Conservation (phyloP, 2,329 filamentous ascomycete genomes). For the Apiospora aurea region DNA sequence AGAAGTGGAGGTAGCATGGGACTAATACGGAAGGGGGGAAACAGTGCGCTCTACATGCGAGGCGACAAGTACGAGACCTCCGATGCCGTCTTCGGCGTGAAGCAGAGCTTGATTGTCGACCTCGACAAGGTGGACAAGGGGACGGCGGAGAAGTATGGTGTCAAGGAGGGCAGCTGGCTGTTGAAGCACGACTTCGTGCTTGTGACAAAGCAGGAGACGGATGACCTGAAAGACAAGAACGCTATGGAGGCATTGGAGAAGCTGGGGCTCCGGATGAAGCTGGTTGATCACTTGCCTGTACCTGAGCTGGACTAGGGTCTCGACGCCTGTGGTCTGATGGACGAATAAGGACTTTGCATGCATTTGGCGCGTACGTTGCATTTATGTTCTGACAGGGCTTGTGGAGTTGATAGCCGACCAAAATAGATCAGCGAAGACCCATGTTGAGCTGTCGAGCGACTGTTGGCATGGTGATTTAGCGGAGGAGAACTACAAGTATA, state of each 20-base stretch:
- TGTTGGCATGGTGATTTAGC: background rate
- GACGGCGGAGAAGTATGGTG: slow-evolving; percentile 66
- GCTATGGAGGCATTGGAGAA: slow-evolving; percentile 72
- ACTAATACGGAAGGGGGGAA: background rate
- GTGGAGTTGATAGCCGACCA: background rate
- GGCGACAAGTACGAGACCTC: slow-evolving; percentile 83
- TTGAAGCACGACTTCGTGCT: slow-evolving; percentile 81
- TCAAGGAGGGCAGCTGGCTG: slow-evolving; percentile 68
- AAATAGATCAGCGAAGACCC: background rate
- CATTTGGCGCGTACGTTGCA: background rate
- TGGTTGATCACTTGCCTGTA: slow-evolving; percentile 79
- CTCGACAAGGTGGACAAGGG: slow-evolving; percentile 57
- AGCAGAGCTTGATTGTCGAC: slow-evolving; percentile 78
- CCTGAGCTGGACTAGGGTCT: slow-evolving; percentile 63
- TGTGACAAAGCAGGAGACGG: slow-evolving; percentile 73
- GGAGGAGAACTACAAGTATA: background rate
- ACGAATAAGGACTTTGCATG: background rate
- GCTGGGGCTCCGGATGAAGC: slow-evolving; percentile 72
- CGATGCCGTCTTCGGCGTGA: slow-evolving; percentile 88
- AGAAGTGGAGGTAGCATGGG: slow-evolving; percentile 21
- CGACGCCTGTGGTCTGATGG: slow-evolving; percentile 14
- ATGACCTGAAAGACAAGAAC: slow-evolving; percentile 66
- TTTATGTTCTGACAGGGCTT: background rate
- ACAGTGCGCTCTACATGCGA: slow-evolving; percentile 78
- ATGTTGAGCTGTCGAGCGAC: background rate